Percentiles rank a stretch among this genome's conserved stretches.
phyloP scores from a whole-genome alignment of 768 basidiomycete genomes.

The Rhodotorula graminis region DNA sequence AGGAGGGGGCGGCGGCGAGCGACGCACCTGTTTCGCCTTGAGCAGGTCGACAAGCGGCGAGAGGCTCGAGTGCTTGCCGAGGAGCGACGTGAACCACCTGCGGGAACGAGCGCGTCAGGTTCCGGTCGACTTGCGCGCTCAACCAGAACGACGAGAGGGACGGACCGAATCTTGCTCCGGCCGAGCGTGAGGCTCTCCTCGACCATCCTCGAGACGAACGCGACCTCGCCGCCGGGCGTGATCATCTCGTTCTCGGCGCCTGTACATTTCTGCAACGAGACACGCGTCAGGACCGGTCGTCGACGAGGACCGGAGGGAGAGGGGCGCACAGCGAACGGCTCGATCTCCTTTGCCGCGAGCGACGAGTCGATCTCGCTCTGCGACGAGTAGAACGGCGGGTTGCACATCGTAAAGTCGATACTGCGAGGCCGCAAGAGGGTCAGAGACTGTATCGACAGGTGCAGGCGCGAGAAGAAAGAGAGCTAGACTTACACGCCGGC shows the following conservation, averaged over 20 bases:
- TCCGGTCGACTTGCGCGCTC: too few species aligned
- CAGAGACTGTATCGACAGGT: too few species aligned
- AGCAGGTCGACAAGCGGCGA: conserved; percentile 58
- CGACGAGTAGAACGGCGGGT: conserved; percentile 90
- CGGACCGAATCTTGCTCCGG: conserved; percentile 58
- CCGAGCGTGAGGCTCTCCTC: conserved; percentile 59
- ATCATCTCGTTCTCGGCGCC: conserved; percentile 85
- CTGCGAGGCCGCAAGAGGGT: conserved; percentile 43
- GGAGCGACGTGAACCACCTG: conserved; percentile 90
- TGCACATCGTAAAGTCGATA: conserved; percentile 84
- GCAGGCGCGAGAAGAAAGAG: too few species aligned
- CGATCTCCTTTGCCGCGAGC: conserved; percentile 60
- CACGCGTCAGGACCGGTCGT: not conserved
- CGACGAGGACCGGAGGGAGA: not conserved
- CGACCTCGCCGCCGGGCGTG: conserved; percentile 74
- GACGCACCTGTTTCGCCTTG: conserved; percentile 51
- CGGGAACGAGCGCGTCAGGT: not conserved
- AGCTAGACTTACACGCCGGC: not conserved
- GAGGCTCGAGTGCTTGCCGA: conserved; percentile 79
- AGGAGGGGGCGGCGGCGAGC: conserved; percentile 59
- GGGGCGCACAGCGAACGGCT: conserved; percentile 64
- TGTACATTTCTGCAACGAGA: conserved; percentile 63
- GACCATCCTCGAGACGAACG: conserved; percentile 73
- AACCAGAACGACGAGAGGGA: not conserved
- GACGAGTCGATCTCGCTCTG: conserved; percentile 61